A percentile compares a stretch with the other conserved stretches of the same genome.
These are phyloP conservation scores for Trametes sp. DNA, from an alignment of 1,284 basidiomycete species.

Conservation along the genomic window DNA sequence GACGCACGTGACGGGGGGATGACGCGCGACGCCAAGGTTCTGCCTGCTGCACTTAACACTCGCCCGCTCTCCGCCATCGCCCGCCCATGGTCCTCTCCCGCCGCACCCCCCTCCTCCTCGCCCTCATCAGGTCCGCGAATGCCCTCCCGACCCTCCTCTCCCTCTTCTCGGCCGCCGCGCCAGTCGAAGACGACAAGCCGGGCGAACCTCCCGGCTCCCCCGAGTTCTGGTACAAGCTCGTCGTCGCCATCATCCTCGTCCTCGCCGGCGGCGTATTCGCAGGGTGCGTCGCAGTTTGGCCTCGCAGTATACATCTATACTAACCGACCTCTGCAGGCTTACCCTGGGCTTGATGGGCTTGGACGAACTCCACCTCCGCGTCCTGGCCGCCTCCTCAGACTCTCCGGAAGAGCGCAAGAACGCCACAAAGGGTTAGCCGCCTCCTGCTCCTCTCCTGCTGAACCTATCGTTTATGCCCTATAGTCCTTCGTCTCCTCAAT, in stretches of 20 bases:
- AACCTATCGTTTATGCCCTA: not conserved
- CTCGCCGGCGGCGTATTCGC: constrained; percentile 87
- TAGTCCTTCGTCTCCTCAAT: constrained; percentile 81
- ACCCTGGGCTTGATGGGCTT: constrained; percentile 96
- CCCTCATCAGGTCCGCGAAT: constrained; percentile 6
- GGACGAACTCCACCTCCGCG: constrained; percentile 91
- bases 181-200: constrained; percentile 13
- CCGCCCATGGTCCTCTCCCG: not conserved
- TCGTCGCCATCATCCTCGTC: constrained; percentile 72
- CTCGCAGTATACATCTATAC: not conserved
- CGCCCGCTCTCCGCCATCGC: not conserved
- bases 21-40: constrained; percentile 18
- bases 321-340: constrained; percentile 50
- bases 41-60: not conserved
- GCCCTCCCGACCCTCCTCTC: constrained; percentile 20
- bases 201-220: constrained; percentile 49
- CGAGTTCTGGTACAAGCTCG: constrained; percentile 75
- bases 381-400: constrained; percentile 83
- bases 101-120: constrained; percentile 3
- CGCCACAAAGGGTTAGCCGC: constrained; percentile 67
- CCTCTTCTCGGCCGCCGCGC: constrained; percentile 1
- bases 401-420: constrained; percentile 71
- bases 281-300: constrained; percentile 61
- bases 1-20: constrained; percentile 26
- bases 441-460: not conserved